These are phyloP conservation scores for Tetrahymena elliotti DNA, from an alignment of 73 alveolate species.

Conservation along the genomic window DNA sequence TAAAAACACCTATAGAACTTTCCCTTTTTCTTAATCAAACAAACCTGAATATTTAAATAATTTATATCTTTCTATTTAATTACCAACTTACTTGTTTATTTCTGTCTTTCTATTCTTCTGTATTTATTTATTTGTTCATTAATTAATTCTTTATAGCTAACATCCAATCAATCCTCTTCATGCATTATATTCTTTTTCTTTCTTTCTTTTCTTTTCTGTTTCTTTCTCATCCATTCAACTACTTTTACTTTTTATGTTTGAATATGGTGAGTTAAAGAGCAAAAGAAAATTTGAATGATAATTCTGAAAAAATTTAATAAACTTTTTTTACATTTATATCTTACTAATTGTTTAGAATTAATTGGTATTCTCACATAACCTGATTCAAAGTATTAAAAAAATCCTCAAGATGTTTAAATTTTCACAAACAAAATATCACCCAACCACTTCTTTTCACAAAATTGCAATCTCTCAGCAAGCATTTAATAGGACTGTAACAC, in stretches of 20 bases:
- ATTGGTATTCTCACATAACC: neutral
- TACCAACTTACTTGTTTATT: neutral
- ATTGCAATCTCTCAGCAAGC: neutral
- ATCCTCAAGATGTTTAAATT: neutral
- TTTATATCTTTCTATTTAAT: neutral
- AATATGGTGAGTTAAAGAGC: too few species aligned
- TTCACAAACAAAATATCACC: neutral
- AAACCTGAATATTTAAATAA: neutral
- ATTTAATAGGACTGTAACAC: neutral
- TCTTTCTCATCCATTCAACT: neutral
- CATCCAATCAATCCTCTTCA: too few species aligned
- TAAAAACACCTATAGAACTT: neutral
- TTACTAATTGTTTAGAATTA: neutral
- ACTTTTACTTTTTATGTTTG: too few species aligned
- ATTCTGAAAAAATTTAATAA: too few species aligned
- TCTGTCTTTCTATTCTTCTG: neutral
- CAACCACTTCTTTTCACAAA: neutral
- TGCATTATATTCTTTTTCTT: too few species aligned
- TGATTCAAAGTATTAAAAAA: neutral
- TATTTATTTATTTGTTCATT: neutral
- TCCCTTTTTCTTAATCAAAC: neutral
- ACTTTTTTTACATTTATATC: neutral
- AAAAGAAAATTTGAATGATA: neutral
- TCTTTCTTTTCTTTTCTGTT: too few species aligned
- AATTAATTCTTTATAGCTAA: too few species aligned